phyloP scores from a whole-genome alignment of 305 asterid genomes.

The Ajuga reptans region DNA sequence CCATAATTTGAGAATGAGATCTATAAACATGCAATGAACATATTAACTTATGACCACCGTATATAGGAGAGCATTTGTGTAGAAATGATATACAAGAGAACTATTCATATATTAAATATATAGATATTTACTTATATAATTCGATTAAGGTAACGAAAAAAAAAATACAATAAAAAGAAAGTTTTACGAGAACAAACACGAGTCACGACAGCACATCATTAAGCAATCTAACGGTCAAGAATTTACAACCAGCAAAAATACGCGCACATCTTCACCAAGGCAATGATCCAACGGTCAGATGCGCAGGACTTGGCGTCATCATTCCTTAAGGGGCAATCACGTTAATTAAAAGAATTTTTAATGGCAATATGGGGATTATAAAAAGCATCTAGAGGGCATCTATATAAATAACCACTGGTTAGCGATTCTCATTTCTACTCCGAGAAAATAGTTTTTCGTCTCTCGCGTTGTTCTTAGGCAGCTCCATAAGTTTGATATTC shows the following conservation, averaged over 20 bases:
- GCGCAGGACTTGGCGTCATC: background rate
- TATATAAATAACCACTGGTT: constrained; percentile 30
- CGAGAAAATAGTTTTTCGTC: constrained; percentile 3
- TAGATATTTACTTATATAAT: background rate
- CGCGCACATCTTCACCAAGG: background rate
- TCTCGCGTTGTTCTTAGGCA: constrained; percentile 33
- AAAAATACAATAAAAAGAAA: background rate
- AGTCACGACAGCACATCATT: background rate
- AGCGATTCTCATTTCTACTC: constrained; percentile 24
- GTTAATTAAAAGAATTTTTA: constrained; percentile 3
- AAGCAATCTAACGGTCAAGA: constrained; percentile 11
- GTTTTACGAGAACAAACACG: too few species aligned
- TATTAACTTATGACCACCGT: too few species aligned
- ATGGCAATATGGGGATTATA: constrained; percentile 20
- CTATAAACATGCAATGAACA: too few species aligned
- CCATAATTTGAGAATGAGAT: too few species aligned
- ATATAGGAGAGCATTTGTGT: too few species aligned
- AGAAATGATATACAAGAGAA: too few species aligned
- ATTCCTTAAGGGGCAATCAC: constrained; percentile 17
- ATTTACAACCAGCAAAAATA: background rate
- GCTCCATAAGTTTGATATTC: constrained; percentile 20
- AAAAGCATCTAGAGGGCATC: background rate
- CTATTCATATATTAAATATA: too few species aligned
- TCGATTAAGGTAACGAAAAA: background rate
- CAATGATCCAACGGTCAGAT: constrained; percentile 24